These are phyloP conservation scores for Alternaria brassicae DNA, from an alignment of 2,329 filamentous ascomycete species.

Conservation along the genomic window DNA sequence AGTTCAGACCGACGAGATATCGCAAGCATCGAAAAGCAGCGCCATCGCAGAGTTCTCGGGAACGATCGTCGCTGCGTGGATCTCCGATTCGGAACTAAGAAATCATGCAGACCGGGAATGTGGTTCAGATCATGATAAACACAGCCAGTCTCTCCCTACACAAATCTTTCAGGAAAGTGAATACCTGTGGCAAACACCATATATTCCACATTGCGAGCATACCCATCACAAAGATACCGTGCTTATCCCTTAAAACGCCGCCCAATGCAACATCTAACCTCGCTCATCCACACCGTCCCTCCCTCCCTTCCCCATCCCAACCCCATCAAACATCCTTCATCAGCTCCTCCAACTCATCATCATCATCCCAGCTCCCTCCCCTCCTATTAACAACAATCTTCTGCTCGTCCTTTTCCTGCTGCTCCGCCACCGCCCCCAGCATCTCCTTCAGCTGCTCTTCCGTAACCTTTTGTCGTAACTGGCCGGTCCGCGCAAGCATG, in stretches of 20 bases:
- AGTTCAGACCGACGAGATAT: no score
- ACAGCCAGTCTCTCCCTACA: background rate
- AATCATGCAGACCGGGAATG: no score
- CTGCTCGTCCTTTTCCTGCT: conserved; percentile 65
- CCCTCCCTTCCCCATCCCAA: background rate
- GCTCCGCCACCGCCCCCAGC: conserved; percentile 80
- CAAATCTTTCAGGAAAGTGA: background rate
- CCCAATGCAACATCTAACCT: conserved; percentile 15
- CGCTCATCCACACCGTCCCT: background rate
- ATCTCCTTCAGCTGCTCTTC: conserved; percentile 94
- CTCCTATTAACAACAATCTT: conserved; percentile 87
- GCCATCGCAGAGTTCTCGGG: no score
- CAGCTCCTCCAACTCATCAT: conserved; percentile 71
- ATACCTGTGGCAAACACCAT: background rate
- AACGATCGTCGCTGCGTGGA: no score
- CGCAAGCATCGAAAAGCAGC: no score
- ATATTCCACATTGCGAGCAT: background rate
- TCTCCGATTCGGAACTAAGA: no score
- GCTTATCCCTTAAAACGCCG: conserved; percentile 8
- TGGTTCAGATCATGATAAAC: background rate
- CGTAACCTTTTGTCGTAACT: conserved; percentile 85
- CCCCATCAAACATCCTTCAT: conserved; percentile 44
- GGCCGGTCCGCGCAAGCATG: conserved; percentile 85
- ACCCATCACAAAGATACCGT: background rate
- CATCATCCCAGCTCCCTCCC: conserved; percentile 80